Base-by-base conservation (phyloP, 768 basidiomycete genomes). In the Tephrocybe sp. region DNA sequence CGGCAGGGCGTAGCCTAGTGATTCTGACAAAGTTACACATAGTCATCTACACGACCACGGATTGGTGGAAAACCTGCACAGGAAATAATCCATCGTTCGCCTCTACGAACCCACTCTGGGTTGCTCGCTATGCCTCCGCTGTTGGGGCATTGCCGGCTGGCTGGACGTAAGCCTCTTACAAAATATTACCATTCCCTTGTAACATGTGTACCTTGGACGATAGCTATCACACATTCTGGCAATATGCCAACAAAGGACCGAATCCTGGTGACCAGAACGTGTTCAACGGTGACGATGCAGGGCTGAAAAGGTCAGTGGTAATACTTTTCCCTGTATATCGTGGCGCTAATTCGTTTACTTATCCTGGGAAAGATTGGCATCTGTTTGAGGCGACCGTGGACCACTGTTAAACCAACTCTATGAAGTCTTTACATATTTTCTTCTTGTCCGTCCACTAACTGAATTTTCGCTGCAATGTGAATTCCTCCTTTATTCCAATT, bases 31-130 rank as follows among this genome's bases (percentile, higher is more conserved):
- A n/a, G n/a, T n/a, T n/a, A n/a, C 41, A 33, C 3, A 9, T 50
- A 77, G 79, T 79, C 40, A 81, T 84, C 49, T 85, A 85, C 57
- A 79, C 79, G 24, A 81, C 78, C 3, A 83, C 80, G 4, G 69
- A 76, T 60, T 86, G 84, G 85, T 87, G 85, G 85, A 78, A 55
- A 8, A 73, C 70, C 5, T 86, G 85, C 63, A 86, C 85, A 2
- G 81, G 79, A 0, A 79, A 83, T 60, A 80, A 73, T 45, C 66
- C 70, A 10, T 65, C 63, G 6, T 86, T 86, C 56, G 73, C 61
- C 0, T 48, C 59, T 2, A 76, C 69, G 48, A 83, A 77, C 59
- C 81, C 83, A 1, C 68, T 86, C 3, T 85, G 80, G 81, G 71
- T 85, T 39, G 83, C 85, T 1, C 65, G 67, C 24, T 85, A 73